Evolutionary conservation across 2,329 filamentous ascomycete species (phyloP), one percentile per base, ranked within the genome.

Genomic region (Periconia macrospinosa): DNA sequence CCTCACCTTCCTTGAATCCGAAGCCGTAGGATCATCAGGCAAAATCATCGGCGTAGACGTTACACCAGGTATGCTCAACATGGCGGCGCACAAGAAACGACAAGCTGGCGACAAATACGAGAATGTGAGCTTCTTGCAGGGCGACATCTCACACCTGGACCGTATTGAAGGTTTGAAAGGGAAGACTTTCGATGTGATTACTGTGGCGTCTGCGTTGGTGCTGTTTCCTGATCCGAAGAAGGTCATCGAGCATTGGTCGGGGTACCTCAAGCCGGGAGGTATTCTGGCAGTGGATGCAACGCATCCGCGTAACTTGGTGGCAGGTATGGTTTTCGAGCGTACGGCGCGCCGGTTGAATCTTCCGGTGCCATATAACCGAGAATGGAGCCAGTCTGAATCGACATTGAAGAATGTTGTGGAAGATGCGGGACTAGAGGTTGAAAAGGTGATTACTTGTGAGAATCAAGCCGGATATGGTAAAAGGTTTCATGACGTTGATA

Each of bases 21-120:
- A 74, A n/a, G 66, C 59, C 6, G 74, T 78, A 6, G 76, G 75
- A 0, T 53, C 69, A 11, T 52, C 58, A 8, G 76, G 76, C 10
- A 49, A 56, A 8, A 74, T 79, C 1, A 50, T 74, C 10, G 77
- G 76, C 15, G 59, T 79, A 33, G 78, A 80, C 52, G 64, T 79
- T 27, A 70, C 69, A 3, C 66, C 63, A 9, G 70, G 72, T 30
- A 78, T 78, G 76, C 68, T 79, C 13, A 62, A 61, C 18, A 57
- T 74, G 33, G 76, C 76, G 7, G 53, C 58, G 30, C 57, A 59
- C 33, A 72, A 71, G 55, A 63, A 70, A 37, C 50, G 57, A 14
- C 55, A 60, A 43, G 63, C 66, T 2, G 55, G 52, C 1, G 62
- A 65, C 2, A 60, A 67, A 41, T 73, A 66, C 47, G 45, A 62